phyloP scores from a whole-genome alignment of 2,329 filamentous ascomycete genomes.

The Calonectria hongkongensis region DNA sequence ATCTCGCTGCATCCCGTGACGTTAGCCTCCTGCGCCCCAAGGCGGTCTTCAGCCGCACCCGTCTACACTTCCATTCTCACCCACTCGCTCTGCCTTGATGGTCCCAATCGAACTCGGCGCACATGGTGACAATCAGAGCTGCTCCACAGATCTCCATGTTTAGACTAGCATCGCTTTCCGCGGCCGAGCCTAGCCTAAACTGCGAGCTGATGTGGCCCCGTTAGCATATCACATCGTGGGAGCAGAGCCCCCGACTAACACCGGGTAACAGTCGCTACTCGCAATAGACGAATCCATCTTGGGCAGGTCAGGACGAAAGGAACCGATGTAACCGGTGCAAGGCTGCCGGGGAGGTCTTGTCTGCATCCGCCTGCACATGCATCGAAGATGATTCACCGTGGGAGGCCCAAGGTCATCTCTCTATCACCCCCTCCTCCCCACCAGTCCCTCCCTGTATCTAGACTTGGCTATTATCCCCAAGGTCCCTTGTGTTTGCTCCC shows the following conservation, averaged over 20 bases:
- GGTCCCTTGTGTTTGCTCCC: slow-evolving; percentile 1
- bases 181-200: slow-evolving; percentile 1
- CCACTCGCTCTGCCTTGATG: neutral
- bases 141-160: slow-evolving; percentile 7
- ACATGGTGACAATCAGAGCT: slow-evolving; percentile 5
- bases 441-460: slow-evolving; percentile 12
- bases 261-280: slow-evolving; percentile 2
- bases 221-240: slow-evolving; percentile 7
- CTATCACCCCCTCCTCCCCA: neutral
- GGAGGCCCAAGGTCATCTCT: neutral
- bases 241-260: slow-evolving; percentile 5
- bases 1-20: slow-evolving; percentile 16
- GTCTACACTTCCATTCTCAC: neutral
- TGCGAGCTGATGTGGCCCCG: neutral
- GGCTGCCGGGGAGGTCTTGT: slow-evolving; percentile 1
- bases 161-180: neutral
- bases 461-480: neutral
- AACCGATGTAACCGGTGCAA: slow-evolving; percentile 6
- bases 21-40: slow-evolving; percentile 5
- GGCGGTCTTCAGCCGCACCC: slow-evolving; percentile 10
- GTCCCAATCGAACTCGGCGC: neutral
- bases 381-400: slow-evolving; percentile 13
- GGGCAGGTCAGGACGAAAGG: slow-evolving; percentile 12
- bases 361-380: slow-evolving; percentile 5
- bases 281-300: neutral